phyloP scores from a whole-genome alignment of 768 basidiomycete species.

The Xerocomus potaroensis region DNA sequence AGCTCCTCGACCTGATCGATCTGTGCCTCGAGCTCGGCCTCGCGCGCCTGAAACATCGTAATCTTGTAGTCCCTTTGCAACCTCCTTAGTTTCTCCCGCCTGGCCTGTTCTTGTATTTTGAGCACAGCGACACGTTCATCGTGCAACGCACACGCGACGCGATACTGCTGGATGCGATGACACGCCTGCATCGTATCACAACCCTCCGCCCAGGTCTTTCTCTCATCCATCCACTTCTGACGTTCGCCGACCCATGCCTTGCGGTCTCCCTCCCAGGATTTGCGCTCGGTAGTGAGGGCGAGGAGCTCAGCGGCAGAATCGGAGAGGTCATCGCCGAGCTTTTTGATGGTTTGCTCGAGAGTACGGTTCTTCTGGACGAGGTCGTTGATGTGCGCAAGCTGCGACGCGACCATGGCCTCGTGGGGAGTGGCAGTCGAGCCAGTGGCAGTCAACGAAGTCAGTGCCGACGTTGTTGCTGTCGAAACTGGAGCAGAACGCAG shows the following conservation, averaged over 20 bases:
- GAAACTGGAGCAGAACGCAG: slow-evolving; percentile 16
- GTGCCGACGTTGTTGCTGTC: slow-evolving; percentile 23
- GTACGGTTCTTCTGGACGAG: slow-evolving; percentile 65
- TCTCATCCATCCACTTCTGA: slow-evolving; percentile 49
- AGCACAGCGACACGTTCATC: slow-evolving; percentile 47
- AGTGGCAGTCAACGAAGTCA: slow-evolving; percentile 26
- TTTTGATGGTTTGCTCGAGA: slow-evolving; percentile 57
- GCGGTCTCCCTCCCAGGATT: slow-evolving; percentile 24
- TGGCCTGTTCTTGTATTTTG: slow-evolving; percentile 48
- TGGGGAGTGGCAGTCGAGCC: slow-evolving; percentile 32
- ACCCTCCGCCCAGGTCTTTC: slow-evolving; percentile 55
- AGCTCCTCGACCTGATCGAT: slow-evolving; percentile 51
- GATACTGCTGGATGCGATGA: slow-evolving; percentile 63
- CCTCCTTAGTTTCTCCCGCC: slow-evolving; percentile 55
- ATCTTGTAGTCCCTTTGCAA: slow-evolving; percentile 65
- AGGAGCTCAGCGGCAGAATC: slow-evolving; percentile 28
- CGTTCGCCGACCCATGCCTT: slow-evolving; percentile 20
- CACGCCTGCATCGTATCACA: slow-evolving; percentile 59
- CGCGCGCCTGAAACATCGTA: slow-evolving; percentile 61
- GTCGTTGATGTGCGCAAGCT: slow-evolving; percentile 68
- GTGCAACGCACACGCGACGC: slow-evolving; percentile 50
- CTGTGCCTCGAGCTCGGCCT: slow-evolving; percentile 54
- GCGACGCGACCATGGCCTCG: slow-evolving; percentile 52
- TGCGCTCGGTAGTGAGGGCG: slow-evolving; percentile 39
- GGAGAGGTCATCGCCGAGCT: slow-evolving; percentile 47